Base-by-base conservation (phyloP, 495 filamentous ascomycete genomes). In the Lepidopterella palustris region DNA sequence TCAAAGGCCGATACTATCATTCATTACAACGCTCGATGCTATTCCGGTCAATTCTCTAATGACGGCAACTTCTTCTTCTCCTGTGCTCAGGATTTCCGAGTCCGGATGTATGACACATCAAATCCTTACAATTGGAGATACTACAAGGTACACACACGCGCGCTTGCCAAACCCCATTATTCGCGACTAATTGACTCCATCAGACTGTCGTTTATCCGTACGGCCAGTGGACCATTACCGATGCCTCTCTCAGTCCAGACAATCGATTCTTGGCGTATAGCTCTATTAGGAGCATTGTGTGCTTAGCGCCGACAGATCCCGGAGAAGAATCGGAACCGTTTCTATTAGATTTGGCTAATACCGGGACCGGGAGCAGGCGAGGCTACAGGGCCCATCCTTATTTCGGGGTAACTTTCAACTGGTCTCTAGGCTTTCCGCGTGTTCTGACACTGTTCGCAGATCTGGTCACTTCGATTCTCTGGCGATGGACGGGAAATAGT, bases 41-140 rank as follows among this genome's bases (percentile, higher is more conserved):
- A 96, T 70, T 96, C 90, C 13, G 93, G 93, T 4, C 93, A 98
- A 71, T 98, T 97, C 69, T 95, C 89, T 0, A 87, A 92, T 55
- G 93, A 98, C 64, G 93, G 93, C 5, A 96, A 96, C 74, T 97
- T 97, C 75, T 98, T 96, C 73, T 98, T 96, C 71, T 86, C 86
- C n/a, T 92, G 87, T 64, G 86, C 85, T 23, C 92, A 97, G 70
- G 92, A 98, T 70, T 96, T 93, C 73, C 84, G 82, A 56, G 90
- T 98, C 13, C 86, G 92, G 21, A 90, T 98, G 87, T 98, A 97
- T 70, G 93, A 98, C 69, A 97, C 93, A 0, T 95, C 90, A 1
- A 96, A 97, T 59, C 93, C 93, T 0, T 95, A 92, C 70, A 82
- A 88, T 54, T 98, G 93, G 93, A 86, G 85, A 66, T 91, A 96